These are phyloP conservation scores for Monilinia fructicola DNA, from an alignment of 2,329 filamentous ascomycete species.

Conservation along the genomic window DNA sequence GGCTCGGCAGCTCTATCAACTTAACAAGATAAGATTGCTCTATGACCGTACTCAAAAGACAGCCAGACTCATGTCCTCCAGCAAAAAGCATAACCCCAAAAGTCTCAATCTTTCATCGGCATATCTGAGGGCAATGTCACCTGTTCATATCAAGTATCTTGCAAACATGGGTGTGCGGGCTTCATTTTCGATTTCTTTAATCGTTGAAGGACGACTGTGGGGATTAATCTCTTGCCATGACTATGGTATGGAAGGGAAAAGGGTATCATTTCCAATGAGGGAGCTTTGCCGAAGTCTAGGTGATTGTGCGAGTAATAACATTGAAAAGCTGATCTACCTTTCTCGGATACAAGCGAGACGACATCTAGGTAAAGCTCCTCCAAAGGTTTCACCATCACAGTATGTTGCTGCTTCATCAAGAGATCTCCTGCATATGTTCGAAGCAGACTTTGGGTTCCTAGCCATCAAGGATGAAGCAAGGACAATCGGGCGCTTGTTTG, in stretches of 20 bases:
- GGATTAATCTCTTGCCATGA: constrained; percentile 84
- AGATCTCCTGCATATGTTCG: constrained; percentile 31
- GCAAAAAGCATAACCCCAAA: constrained; percentile 66
- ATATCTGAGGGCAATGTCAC: constrained; percentile 84
- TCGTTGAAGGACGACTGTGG: constrained; percentile 82
- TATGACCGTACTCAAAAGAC: constrained; percentile 82
- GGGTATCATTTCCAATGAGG: constrained; percentile 41
- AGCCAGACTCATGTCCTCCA: constrained; percentile 77
- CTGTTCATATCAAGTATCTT: constrained; percentile 85
- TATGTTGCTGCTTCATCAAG: constrained; percentile 30
- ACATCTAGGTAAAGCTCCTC: constrained; percentile 18
- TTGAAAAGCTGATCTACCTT: constrained; percentile 28
- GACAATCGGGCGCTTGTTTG: constrained; percentile 71
- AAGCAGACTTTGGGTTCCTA: constrained; percentile 60
- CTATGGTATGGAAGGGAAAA: constrained; percentile 67
- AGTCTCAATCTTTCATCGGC: constrained; percentile 72
- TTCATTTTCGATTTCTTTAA: constrained; percentile 92
- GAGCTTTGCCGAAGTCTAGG: constrained; percentile 73
- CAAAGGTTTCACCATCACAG: constrained; percentile 24
- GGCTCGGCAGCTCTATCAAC: constrained; percentile 79
- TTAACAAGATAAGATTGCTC: constrained; percentile 84
- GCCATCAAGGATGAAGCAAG: constrained; percentile 87
- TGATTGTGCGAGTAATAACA: constrained; percentile 54
- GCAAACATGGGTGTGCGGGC: constrained; percentile 85
- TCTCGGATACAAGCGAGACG: constrained; percentile 26